These are phyloP conservation scores for Thelonectria discophora DNA, from an alignment of 2,329 filamentous ascomycete genomes.

Conservation along the genomic window DNA sequence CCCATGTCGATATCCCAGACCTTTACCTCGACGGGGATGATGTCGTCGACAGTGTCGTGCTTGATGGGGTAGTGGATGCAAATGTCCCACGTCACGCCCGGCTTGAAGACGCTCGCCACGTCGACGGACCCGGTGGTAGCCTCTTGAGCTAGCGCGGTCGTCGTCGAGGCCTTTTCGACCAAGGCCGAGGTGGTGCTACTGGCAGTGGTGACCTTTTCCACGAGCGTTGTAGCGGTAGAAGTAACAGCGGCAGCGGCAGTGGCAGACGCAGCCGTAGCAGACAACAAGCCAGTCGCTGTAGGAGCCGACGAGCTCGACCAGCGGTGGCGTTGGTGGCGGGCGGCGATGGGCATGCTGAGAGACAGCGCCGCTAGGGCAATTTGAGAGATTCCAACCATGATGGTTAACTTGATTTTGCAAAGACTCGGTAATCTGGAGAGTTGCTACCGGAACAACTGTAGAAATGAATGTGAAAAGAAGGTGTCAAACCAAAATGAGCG, in stretches of 20 bases:
- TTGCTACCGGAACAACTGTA: background rate
- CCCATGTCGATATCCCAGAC: constrained; percentile 47
- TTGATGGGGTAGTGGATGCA: constrained; percentile 44
- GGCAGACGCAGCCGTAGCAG: background rate
- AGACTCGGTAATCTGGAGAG: background rate
- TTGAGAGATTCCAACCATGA: constrained; percentile 33
- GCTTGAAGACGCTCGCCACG: constrained; percentile 31
- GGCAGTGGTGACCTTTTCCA: too few species aligned
- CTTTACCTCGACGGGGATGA: constrained; percentile 40
- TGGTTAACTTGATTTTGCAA: background rate
- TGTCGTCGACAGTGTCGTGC: constrained; percentile 35
- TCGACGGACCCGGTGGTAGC: background rate
- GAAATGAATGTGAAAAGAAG: background rate
- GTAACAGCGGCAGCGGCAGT: background rate
- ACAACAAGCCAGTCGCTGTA: background rate
- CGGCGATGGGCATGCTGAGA: constrained; percentile 26
- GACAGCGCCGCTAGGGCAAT: constrained; percentile 29
- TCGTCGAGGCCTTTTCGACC: background rate
- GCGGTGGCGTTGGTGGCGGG: constrained; percentile 17
- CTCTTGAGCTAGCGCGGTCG: background rate
- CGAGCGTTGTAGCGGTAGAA: too few species aligned
- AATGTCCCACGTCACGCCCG: constrained; percentile 45
- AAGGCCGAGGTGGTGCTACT: background rate
- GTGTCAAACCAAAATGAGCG: background rate
- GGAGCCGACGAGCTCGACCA: background rate